phyloP scores from a whole-genome alignment of 768 basidiomycete genomes.

The Xerocomellus chrysenteron region DNA sequence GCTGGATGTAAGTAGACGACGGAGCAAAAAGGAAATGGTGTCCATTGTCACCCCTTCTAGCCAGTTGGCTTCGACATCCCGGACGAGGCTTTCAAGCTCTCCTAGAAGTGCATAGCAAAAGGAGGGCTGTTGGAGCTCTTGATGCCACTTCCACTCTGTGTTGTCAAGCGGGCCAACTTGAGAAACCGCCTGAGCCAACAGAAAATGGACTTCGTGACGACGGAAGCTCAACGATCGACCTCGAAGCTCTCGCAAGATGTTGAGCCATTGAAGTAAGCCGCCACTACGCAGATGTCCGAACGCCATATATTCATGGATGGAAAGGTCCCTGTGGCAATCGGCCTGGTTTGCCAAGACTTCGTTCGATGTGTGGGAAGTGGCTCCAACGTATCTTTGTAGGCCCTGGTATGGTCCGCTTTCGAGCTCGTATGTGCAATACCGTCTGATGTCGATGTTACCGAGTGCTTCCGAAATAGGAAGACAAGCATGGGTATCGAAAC shows the following conservation, averaged over 20 bases:
- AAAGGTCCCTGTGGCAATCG: slow-evolving; percentile 37
- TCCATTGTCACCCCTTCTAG: slow-evolving; percentile 28
- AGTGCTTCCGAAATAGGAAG: slow-evolving; percentile 18
- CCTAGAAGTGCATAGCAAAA: slow-evolving; percentile 23
- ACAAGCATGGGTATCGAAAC: slow-evolving; percentile 28
- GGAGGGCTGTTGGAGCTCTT: slow-evolving; percentile 26
- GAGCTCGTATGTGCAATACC: slow-evolving; percentile 32
- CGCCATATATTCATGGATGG: slow-evolving; percentile 30
- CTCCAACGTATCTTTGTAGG: slow-evolving; percentile 31
- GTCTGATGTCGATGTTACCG: slow-evolving; percentile 3
- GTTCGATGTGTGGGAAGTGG: too few relatives aligned
- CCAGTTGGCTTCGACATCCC: slow-evolving; percentile 42
- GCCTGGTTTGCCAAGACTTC: slow-evolving; percentile 36
- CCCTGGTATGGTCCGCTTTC: slow-evolving; percentile 31
- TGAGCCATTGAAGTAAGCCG: slow-evolving; percentile 46
- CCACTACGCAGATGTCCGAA: slow-evolving; percentile 38
- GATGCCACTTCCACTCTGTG: slow-evolving; percentile 34
- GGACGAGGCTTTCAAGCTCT: slow-evolving; percentile 33
- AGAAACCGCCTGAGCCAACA: slow-evolving; percentile 42
- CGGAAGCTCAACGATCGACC: slow-evolving; percentile 37
- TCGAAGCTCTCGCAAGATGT: slow-evolving; percentile 44
- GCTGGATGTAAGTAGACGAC: slow-evolving; percentile 35
- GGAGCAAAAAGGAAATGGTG: slow-evolving; percentile 32
- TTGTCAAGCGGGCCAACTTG: slow-evolving; percentile 36
- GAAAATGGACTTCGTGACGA: slow-evolving; percentile 36